Evolutionary conservation across 2,329 filamentous ascomycete genomes (phyloP).

Genomic region (Pleomassaria siparia): DNA sequence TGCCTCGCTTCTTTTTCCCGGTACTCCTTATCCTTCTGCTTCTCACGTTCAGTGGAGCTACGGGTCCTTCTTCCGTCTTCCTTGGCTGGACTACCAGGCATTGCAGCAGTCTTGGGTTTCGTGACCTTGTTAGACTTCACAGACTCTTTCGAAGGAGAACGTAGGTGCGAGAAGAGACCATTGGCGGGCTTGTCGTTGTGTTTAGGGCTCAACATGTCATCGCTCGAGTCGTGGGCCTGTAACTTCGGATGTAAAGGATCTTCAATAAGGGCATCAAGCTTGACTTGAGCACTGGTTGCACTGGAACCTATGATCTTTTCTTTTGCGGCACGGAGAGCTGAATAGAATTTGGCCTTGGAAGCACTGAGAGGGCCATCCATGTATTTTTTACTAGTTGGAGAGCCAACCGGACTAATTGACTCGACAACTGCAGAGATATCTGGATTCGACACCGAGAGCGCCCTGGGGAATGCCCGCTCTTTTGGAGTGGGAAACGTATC

Average conservation of each 20-base stretch:
- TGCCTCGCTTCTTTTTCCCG: constrained; percentile 64
- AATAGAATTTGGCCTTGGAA: constrained; percentile 89
- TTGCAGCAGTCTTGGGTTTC: constrained; percentile 24
- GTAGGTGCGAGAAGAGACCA: constrained; percentile 38
- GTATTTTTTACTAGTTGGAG: constrained; percentile 54
- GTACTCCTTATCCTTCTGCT: constrained; percentile 59
- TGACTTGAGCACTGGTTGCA: constrained; percentile 59
- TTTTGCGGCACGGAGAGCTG: constrained; percentile 84
- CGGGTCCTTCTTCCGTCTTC: constrained; percentile 53
- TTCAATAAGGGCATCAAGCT: constrained; percentile 54
- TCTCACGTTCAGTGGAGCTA: constrained; percentile 63
- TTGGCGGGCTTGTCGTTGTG: constrained; percentile 29
- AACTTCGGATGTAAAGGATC: constrained; percentile 31
- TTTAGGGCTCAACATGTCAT: constrained; percentile 40
- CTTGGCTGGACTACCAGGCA: constrained; percentile 35
- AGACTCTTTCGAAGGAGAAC: constrained; percentile 40
- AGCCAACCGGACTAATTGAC: constrained; percentile 61
- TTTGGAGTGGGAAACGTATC: constrained; percentile 44
- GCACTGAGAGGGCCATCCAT: constrained; percentile 83
- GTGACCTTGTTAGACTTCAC: constrained; percentile 30
- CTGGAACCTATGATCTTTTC: constrained; percentile 79
- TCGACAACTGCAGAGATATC: constrained; percentile 40
- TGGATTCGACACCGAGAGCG: constrained; percentile 49
- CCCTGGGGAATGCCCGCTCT: constrained; percentile 50
- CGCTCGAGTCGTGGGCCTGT: constrained; percentile 28